Base-by-base conservation (phyloP, 108 stramenopile species). In the Epipyxis sp. region DNA sequence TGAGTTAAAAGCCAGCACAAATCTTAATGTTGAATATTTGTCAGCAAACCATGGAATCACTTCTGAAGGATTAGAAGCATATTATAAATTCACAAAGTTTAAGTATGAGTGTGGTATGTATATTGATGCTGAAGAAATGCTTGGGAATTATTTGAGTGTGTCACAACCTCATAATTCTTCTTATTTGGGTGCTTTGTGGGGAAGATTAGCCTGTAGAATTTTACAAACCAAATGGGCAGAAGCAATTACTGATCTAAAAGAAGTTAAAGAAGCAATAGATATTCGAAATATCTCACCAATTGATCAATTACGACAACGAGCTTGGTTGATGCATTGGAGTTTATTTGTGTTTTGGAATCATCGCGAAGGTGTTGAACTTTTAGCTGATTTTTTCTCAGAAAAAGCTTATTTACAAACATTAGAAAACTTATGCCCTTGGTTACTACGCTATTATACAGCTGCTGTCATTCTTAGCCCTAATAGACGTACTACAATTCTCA, bases 291-390 rank as follows among this genome's bases (percentile, higher is more conserved):
- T 93, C 62, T 77, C 91, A 40, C 78, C 94, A 25, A 82, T 96
- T 57, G 87, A 94, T 82, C 92, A 93, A 76, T 90, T 99, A 25
- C 89, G 94, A 79, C 94, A 95, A 86, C 91, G 98, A 67, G 94
- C 95, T 20, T 99, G 97, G 97, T 85, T 99, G 35, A 86, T 97
- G 59, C 97, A 98, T 83, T 99, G 98, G 98, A 87, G 90, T 40
- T 88, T 99, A 57, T 99, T 98, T 82, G 95, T 97, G 40, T 97
- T 93, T 83, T 97, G 96, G 93, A 97, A 97, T 87, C 91, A 94
- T 80, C 80, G 86, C 32, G 79, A 81, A 43, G 84, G 84, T 43
- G 27, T 95, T 93, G 85, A 90, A 88, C 69, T 77, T 69, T 80
- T 85, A 61, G 72, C 71, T 25, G 78, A 81, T 27, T 46, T 85